These are phyloP conservation scores for Xerocomellus amylosporus DNA, from an alignment of 768 basidiomycete genomes.

Conservation along the genomic window DNA sequence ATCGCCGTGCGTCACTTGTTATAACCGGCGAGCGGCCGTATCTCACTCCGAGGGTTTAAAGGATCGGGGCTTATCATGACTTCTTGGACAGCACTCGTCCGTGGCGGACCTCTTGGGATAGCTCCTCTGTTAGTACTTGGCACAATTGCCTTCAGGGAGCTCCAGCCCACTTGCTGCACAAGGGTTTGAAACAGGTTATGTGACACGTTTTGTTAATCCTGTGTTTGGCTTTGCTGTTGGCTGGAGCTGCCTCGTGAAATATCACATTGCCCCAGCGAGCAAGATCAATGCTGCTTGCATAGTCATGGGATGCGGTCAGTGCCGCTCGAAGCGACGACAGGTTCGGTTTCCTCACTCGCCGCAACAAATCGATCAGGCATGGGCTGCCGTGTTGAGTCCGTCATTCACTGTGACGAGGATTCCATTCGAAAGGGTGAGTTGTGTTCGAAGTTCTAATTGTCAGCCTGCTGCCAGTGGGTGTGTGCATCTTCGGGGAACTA, in stretches of 20 bases:
- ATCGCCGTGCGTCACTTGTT: conserved; percentile 42
- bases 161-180: conserved; percentile 50
- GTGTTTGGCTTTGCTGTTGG: conserved; percentile 58
- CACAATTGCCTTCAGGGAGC: conserved; percentile 40
- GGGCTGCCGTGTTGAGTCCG: not conserved
- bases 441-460: conserved; percentile 18
- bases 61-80: conserved; percentile 60
- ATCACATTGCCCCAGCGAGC: conserved; percentile 65
- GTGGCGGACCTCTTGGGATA: conserved; percentile 60
- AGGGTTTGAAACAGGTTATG: conserved; percentile 62
- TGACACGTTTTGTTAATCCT: conserved; percentile 67
- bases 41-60: conserved; percentile 8
- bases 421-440: not conserved
- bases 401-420: not conserved
- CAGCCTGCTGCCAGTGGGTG: conserved; percentile 62
- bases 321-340: conserved; percentile 3
- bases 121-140: too few species aligned
- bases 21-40: not conserved
- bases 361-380: not conserved
- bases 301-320: not conserved
- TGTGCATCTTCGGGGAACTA: conserved; percentile 70
- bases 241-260: conserved; percentile 57
- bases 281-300: conserved; percentile 56
- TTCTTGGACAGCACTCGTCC: conserved; percentile 57
- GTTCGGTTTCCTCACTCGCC: not conserved